A percentile compares a stretch with the other conserved stretches of the same genome.
These are phyloP conservation scores for Cudoniella acicularis DNA, from an alignment of 495 filamentous ascomycete species.

Conservation along the genomic window DNA sequence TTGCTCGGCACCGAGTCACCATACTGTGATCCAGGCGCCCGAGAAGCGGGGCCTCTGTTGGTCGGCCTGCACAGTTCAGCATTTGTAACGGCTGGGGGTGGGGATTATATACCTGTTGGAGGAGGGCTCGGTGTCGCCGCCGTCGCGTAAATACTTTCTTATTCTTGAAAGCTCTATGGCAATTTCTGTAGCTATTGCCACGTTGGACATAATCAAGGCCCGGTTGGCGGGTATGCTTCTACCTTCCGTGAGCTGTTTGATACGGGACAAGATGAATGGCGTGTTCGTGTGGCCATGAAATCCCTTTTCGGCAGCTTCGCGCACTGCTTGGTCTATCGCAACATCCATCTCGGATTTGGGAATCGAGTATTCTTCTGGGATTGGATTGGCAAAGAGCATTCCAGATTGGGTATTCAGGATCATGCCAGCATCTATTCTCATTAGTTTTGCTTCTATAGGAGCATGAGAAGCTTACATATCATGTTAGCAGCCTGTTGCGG, in stretches of 20 bases:
- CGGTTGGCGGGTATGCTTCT: slow-evolving; percentile 71
- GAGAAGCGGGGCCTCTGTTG: no score
- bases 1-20: no score
- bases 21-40: no score
- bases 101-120: no score
- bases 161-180: slow-evolving; percentile 63
- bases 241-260: slow-evolving; percentile 74
- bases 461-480: slow-evolving; percentile 54
- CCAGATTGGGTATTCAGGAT: slow-evolving; percentile 56
- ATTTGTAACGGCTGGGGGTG: not conserved
- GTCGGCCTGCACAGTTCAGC: no score
- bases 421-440: slow-evolving; percentile 51
- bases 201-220: slow-evolving; percentile 76
- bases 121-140: no score
- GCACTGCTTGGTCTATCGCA: slow-evolving; percentile 69
- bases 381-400: slow-evolving; percentile 83
- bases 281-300: slow-evolving; percentile 77
- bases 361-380: slow-evolving; percentile 68
- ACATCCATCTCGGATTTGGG: slow-evolving; percentile 67
- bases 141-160: no score
- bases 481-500: slow-evolving; percentile 83
- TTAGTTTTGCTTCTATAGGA: not conserved
- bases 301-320: slow-evolving; percentile 65
- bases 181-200: slow-evolving; percentile 71
- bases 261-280: slow-evolving; percentile 77